Base-by-base conservation (phyloP, 805 yeast species). In the Metschnikowia amazonensis region DNA sequence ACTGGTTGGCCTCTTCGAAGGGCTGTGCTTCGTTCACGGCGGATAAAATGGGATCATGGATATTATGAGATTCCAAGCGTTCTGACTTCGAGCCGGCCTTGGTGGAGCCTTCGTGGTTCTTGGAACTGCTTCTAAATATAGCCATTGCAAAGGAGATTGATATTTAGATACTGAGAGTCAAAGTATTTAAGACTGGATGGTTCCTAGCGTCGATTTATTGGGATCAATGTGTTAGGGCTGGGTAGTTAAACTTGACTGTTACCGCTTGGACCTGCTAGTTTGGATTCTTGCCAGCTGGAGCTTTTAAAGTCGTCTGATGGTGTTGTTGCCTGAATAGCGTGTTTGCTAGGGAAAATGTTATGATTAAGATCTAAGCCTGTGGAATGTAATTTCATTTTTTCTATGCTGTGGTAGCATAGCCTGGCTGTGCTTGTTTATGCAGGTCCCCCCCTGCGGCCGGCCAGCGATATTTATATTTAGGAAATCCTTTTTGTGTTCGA, bases 21-120 rank as follows among this genome's bases (percentile, higher is more conserved):
- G 99, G 99, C 71, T 94, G 98, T 7, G 85, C 92, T 66, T 92
- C 98, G 60, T 86, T 89, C 37, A 94, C 95, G 3, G 99, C 99
- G 30, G 84, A 77, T 51, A 94, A 70, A 48, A 94, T 83, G n/a
- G 97, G 97, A 67, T 89, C 97, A 55, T 85, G 88, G 29, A 52
- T 43, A 36, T 51, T 50, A 11, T 48, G 48, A 7, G 45, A 17
- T 25, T 47, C 44, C 35, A 48, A 32, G 27, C 53, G 42, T 16
- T 29, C 42, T 34, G 28, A 20, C 18, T 31, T 38, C 10, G 27
- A 7, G 49, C 80, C 49, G 14, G 46, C 43, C 38, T 42, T 45
- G 31, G 30, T 33, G 29, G 36, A 44, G 21, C 39, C 69, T 40
- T 70, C 50, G 31, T 50, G 53, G 30, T 50, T 60, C 44, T 60